A percentile compares a stretch with the other conserved stretches of the same genome.
Conservation (phyloP, 495 filamentous ascomycete genomes). For the Pyrenopolyporus hunteri region DNA sequence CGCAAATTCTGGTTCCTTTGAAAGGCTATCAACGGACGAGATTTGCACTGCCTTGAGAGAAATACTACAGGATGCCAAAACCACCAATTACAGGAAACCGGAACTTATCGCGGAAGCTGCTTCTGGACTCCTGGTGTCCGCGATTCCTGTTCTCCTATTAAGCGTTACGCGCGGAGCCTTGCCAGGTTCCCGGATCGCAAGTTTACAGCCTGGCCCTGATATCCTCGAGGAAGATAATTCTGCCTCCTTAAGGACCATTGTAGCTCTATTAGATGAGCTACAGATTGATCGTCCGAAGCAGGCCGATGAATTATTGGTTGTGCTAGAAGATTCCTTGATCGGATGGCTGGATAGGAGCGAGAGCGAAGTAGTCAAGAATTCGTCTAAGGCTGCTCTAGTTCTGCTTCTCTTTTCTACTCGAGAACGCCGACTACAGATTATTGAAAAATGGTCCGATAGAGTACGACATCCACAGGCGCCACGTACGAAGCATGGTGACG, state of each 20-base stretch:
- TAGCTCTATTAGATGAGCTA: slow-evolving; percentile 11
- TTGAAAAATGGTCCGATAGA: slow-evolving; percentile 47
- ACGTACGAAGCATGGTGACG: slow-evolving; percentile 43
- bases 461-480: slow-evolving; percentile 40
- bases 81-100: slow-evolving; percentile 61
- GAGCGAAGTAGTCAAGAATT: slow-evolving; percentile 48
- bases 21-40: slow-evolving; percentile 16
- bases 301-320: slow-evolving; percentile 34
- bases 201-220: slow-evolving; percentile 14
- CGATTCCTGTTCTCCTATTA: slow-evolving; percentile 46
- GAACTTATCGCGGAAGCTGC: slow-evolving; percentile 72
- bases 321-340: slow-evolving; percentile 36
- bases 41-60: slow-evolving; percentile 30
- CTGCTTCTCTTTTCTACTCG: slow-evolving; percentile 45
- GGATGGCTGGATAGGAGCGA: slow-evolving; percentile 52
- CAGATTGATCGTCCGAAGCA: slow-evolving; percentile 9
- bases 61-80: slow-evolving; percentile 46
- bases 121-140: slow-evolving; percentile 60
- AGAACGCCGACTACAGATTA: slow-evolving; percentile 40
- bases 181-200: neutral
- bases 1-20: neutral
- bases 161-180: neutral
- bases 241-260: slow-evolving; percentile 1
- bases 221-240: slow-evolving; percentile 19
- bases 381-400: slow-evolving; percentile 50